Conservation (phyloP, 1,284 basidiomycete genomes). For the Malassezia sympodialis region DNA sequence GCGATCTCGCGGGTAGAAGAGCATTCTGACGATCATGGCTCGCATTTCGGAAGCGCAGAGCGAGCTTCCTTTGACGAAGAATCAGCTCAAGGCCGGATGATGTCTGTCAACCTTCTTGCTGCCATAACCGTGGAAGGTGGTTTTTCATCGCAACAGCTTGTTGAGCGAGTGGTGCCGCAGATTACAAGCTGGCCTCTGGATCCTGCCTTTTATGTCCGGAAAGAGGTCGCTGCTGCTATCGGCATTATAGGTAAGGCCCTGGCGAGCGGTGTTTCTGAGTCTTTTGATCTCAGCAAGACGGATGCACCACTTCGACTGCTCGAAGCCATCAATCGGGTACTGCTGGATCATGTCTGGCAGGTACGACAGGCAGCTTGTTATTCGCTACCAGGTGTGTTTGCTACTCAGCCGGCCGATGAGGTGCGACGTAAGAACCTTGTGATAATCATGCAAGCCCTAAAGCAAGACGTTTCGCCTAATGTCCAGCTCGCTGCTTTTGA, state of each 20-base stretch:
- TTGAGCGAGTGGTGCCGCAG: slow-evolving; percentile 66
- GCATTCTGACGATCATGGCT: slow-evolving; percentile 16
- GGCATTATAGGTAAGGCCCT: slow-evolving; percentile 78
- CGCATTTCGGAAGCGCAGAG: not conserved
- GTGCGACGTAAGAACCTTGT: slow-evolving; percentile 31
- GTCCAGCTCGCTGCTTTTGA: slow-evolving; percentile 77
- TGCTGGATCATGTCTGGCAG: slow-evolving; percentile 65
- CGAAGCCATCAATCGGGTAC: slow-evolving; percentile 64
- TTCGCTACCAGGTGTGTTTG: slow-evolving; percentile 67
- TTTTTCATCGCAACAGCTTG: slow-evolving; percentile 55
- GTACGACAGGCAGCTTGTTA: slow-evolving; percentile 83
- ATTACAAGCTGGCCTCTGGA: slow-evolving; percentile 70
- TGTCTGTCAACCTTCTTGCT: slow-evolving; percentile 85
- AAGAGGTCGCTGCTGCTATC: slow-evolving; percentile 79
- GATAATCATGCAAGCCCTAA: slow-evolving; percentile 50
- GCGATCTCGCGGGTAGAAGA: slow-evolving; percentile 26
- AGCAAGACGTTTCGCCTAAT: slow-evolving; percentile 59
- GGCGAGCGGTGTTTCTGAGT: slow-evolving; percentile 51
- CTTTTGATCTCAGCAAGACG: slow-evolving; percentile 51
- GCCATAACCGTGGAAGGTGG: slow-evolving; percentile 56
- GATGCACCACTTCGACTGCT: slow-evolving; percentile 45
- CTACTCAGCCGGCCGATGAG: slow-evolving; percentile 2
- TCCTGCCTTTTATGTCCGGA: slow-evolving; percentile 69
- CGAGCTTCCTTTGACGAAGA: slow-evolving; percentile 52
- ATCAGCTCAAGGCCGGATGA: slow-evolving; percentile 73